Base-by-base conservation (phyloP, 2,329 filamentous ascomycete species). In the Chrysosphaeria jannelii region DNA sequence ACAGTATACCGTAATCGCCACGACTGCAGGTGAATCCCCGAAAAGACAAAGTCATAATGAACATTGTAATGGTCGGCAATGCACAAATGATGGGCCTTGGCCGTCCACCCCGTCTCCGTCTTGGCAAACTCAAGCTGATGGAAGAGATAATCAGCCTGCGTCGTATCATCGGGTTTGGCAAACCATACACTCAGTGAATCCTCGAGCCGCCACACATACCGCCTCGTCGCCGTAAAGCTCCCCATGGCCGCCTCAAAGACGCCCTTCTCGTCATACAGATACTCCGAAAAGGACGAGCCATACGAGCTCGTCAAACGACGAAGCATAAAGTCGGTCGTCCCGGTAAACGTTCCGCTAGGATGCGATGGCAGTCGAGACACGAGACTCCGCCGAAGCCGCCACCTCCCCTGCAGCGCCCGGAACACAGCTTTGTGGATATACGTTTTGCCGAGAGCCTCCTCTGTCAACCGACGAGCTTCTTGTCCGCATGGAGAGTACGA, bases 101-200 rank as follows among this genome's bases (percentile, higher is more conserved):
- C 70, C 20, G 46, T 41, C 61, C 67, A 72, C 1, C 53, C 55
- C 2, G 6, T 16, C 7, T 18, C 8, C 10, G 11, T 10, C 7
- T 14, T 13, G 22, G 13, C 25, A 14, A 78, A 71, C 27, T 67
- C 53, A n/a, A 78, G 45, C 30, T 65, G 55, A 34, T 78, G 70
- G 39, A 79, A 81, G 11, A 78, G 45, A 30, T 76, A 70, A 36
- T 76, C 70, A 0, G 65, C 63, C 9, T 51, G 51, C 25, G 48
- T 47, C 10, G 50, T 41, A 31, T 72, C 63, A 10, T 68, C 57
- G 1, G 55, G 49, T 30, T 63, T 61, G 19, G 61, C 61, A 33
- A 78, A 78, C 70, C 70, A 79, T 1, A 70, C 62, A 28, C 59
- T 69, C 12, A 79, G 44, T 14, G 39, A 41, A 34, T 76, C 68